Evolutionary conservation across 2,329 filamentous ascomycete genomes (phyloP), one percentile per base, ranked within the genome.

Genomic region (Ophiostoma perfectum): DNA sequence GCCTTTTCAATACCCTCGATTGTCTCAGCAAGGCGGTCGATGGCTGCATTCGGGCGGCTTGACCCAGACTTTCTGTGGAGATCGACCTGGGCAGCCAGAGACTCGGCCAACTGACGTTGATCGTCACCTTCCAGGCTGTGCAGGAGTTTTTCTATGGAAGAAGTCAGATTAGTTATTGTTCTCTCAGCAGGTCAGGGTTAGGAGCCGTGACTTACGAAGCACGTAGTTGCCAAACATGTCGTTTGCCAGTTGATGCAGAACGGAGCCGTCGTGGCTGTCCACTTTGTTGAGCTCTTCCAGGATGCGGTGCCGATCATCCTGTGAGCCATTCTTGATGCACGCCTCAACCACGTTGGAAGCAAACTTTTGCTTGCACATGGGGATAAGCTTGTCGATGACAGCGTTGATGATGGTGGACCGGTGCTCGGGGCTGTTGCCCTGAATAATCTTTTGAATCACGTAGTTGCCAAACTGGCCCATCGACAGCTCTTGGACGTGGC

Each of bases 271-370:
- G 60, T 90, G 86, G 7, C 84, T 83, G 67, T 86, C 85, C 16
- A 82, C 76, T 1, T 82, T 82, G 1, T 84, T 88, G 39, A 93
- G 80, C 69, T 86, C 82, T 65, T 81, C 80, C 67, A 91, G 85
- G 69, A 97, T 92, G 44, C 84, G 82, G 45, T 82, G 84, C 66
- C 90, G 88, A 76, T 96, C 90, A 66, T 88, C 82, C 27, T 85
- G 80, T 0, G 86, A 86, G 27, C 91, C 92, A 72, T 84, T 86
- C 68, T 90, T 82, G 70, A 98, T 89, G 76, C 93, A 96, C 78
- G 92, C 94, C 78, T 99, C 95, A 0, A 99, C 94, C 2, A 99
- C 94, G 74, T 99, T 98, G 75, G 93, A 97, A 0, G 95, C 94
- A 75, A 92, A 96, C 77, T 99, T 99, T 81, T 98, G 92, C 81